These are phyloP conservation scores for Calonectria pteridis DNA, from an alignment of 2,329 filamentous ascomycete species.

Conservation along the genomic window DNA sequence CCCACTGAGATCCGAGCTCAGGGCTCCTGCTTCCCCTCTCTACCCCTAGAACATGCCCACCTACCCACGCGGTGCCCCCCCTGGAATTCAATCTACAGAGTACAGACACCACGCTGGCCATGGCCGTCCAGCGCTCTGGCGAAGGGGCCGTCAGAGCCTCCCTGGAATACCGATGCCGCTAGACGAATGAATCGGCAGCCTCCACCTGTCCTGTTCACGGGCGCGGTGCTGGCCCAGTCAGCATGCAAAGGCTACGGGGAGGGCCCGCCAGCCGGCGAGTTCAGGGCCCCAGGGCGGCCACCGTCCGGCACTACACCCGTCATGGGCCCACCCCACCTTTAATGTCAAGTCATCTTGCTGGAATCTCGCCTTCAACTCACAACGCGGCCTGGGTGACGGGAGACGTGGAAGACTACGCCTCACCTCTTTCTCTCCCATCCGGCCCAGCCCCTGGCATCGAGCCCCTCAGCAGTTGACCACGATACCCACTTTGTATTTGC, in stretches of 20 bases:
- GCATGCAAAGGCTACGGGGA: neutral
- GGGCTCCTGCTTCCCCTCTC: conserved; percentile 5
- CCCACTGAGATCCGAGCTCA: conserved; percentile 14
- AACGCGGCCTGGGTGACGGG: conserved; percentile 17
- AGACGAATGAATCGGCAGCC: neutral
- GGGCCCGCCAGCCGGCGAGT: neutral
- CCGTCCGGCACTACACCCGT: conserved; percentile 18
- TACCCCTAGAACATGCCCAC: conserved; percentile 12
- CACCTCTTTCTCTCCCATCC: neutral
- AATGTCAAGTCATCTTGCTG: conserved; percentile 32
- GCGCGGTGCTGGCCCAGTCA: neutral
- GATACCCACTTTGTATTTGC: conserved; percentile 2
- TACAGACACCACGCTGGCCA: neutral
- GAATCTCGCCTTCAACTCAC: conserved; percentile 15
- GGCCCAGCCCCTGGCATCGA: neutral
- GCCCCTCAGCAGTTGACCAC: conserved; percentile 4
- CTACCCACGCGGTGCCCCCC: neutral
- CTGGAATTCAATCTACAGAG: neutral
- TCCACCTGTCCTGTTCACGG: conserved; percentile 1
- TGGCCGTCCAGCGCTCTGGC: neutral
- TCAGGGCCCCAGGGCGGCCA: conserved; percentile 8
- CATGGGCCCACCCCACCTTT: conserved; percentile 30
- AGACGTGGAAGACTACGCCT: conserved; percentile 1
- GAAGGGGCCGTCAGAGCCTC: neutral
- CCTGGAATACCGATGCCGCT: neutral